Conservation (phyloP, 805 yeast species). For the Clavispora carvajalis region DNA sequence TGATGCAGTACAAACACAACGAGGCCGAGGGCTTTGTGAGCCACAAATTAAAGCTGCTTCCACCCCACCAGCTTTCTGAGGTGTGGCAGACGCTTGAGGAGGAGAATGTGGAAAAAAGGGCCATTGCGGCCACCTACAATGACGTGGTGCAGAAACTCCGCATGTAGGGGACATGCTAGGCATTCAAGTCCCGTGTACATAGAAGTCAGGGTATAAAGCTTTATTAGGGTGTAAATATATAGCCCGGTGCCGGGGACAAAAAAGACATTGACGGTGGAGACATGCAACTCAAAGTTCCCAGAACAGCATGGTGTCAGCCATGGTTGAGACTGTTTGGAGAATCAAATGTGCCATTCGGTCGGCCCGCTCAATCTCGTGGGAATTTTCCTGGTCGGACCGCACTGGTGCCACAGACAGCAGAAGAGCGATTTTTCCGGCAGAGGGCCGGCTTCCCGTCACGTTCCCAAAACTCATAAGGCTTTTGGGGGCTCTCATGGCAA, state of each 20-base stretch:
- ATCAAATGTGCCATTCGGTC: background rate
- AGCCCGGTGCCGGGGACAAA: too few relatives aligned
- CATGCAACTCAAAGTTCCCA: background rate
- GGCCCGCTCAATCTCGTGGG: background rate
- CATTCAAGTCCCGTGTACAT: background rate
- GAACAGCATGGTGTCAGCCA: background rate
- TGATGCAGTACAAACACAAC: conserved; percentile 31
- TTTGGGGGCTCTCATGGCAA: background rate
- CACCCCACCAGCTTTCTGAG: conserved; percentile 34
- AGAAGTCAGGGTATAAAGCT: background rate
- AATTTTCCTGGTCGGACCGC: background rate
- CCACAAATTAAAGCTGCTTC: conserved; percentile 26
- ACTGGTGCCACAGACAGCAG: background rate
- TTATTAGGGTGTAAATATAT: too few relatives aligned
- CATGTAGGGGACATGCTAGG: too few relatives aligned
- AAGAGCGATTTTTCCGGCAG: background rate
- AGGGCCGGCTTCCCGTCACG: background rate
- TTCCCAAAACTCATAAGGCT: background rate
- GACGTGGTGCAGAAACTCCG: background rate
- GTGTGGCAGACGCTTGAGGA: conserved; percentile 16
- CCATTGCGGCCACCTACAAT: conserved; percentile 11
- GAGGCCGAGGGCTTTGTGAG: conserved; percentile 26
- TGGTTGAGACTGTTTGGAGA: background rate
- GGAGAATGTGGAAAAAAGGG: conserved; percentile 18
- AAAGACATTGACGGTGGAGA: too few relatives aligned